These are phyloP conservation scores for Arabis hirsuta DNA, from an alignment of 345 rosid genomes.

Conservation along the genomic window DNA sequence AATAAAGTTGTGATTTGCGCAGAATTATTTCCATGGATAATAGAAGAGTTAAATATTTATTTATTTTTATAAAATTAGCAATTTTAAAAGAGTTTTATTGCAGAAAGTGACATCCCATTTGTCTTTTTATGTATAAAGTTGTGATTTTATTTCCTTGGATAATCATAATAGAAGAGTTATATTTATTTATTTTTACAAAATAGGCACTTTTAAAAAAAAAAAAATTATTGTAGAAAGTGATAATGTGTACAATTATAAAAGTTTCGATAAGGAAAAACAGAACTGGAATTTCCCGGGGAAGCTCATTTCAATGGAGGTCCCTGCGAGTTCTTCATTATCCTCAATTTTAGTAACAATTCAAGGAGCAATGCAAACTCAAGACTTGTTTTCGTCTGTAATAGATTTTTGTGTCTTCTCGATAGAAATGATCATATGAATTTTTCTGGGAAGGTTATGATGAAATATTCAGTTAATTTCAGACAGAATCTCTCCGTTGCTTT, in stretches of 20 bases:
- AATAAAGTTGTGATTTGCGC: constrained; percentile 11
- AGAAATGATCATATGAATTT: constrained; percentile 35
- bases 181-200: no score
- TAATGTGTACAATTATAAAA: no score
- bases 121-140: no score
- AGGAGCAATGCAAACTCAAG: constrained; percentile 41
- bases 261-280: constrained; percentile 39
- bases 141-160: no score
- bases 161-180: no score
- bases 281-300: constrained; percentile 45
- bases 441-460: constrained; percentile 34
- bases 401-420: constrained; percentile 36
- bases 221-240: no score
- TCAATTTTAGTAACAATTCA: constrained; percentile 34
- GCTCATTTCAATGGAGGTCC: constrained; percentile 58
- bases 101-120: constrained; percentile 22
- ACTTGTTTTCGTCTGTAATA: constrained; percentile 34
- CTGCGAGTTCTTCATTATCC: constrained; percentile 50
- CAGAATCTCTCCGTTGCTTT: constrained; percentile 50
- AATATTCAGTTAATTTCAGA: constrained; percentile 28
- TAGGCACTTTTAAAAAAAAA: no score
- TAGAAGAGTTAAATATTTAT: no score
- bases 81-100: no score
- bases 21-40: constrained; percentile 12
- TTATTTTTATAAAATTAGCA: not conserved